These are phyloP conservation scores for Podospora anserina DNA, from an alignment of 495 filamentous ascomycete genomes.

Conservation along the genomic window DNA sequence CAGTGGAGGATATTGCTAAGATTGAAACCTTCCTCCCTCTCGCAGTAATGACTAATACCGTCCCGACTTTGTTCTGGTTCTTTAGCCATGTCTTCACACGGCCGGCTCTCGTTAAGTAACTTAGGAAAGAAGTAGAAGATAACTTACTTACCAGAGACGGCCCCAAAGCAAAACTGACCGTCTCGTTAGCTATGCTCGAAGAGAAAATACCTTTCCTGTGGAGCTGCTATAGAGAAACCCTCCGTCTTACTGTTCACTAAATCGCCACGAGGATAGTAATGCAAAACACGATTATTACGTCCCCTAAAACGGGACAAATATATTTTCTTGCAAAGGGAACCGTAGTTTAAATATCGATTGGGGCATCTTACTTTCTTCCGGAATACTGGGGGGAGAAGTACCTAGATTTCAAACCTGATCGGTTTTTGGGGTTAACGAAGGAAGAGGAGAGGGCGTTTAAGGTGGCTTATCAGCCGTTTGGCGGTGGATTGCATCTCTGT, in stretches of 20 bases:
- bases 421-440: constrained; percentile 17
- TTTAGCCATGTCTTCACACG: constrained; percentile 10
- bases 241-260: constrained; percentile 15
- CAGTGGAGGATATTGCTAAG: constrained; percentile 9
- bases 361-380: not conserved
- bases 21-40: constrained; percentile 21
- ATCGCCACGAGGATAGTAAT: constrained; percentile 16
- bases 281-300: constrained; percentile 17
- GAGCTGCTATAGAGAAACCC: constrained; percentile 21
- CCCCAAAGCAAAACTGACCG: not conserved
- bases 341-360: constrained; percentile 15
- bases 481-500: constrained; percentile 21
- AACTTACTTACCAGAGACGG: not conserved
- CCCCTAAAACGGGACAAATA: not conserved
- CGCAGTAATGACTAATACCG: constrained; percentile 20
- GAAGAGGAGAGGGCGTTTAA: not conserved
- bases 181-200: constrained; percentile 3
- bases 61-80: constrained; percentile 18
- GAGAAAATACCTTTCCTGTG: constrained; percentile 15
- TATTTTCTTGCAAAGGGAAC: constrained; percentile 18
- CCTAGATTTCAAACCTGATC: constrained; percentile 17
- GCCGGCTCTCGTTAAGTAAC: not conserved
- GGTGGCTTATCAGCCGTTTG: constrained; percentile 18
- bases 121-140: constrained; percentile 14
- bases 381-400: constrained; percentile 20